phyloP scores from a whole-genome alignment of 2,329 filamentous ascomycete species.

The Amylocarpus encephaloides region DNA sequence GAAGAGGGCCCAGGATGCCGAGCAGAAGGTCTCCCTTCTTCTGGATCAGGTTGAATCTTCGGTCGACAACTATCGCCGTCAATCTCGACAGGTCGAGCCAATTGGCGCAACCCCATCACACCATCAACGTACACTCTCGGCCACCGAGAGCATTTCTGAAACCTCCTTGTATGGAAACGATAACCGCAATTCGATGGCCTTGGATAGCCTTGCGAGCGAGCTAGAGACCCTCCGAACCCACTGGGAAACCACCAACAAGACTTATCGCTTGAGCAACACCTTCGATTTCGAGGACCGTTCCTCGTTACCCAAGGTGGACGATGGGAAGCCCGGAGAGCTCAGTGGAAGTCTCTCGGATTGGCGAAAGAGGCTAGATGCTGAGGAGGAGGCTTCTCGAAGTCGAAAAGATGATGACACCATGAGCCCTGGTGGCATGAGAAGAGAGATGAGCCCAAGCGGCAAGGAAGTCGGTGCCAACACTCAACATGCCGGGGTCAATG shows the following conservation, averaged over 20 bases:
- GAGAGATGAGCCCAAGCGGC: slow-evolving; percentile 28
- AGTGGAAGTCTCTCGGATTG: slow-evolving; percentile 73
- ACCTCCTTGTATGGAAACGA: slow-evolving; percentile 43
- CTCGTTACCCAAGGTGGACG: slow-evolving; percentile 30
- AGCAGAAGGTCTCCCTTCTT: slow-evolving; percentile 86
- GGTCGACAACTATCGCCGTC: slow-evolving; percentile 89
- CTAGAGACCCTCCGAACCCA: slow-evolving; percentile 83
- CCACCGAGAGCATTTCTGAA: slow-evolving; percentile 54
- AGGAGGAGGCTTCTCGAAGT: slow-evolving; percentile 24
- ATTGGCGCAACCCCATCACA: slow-evolving; percentile 36
- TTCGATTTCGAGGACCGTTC: slow-evolving; percentile 63
- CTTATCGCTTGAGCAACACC: slow-evolving; percentile 81
- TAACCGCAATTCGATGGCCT: slow-evolving; percentile 60
- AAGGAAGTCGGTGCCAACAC: slow-evolving; percentile 15
- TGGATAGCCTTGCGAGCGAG: slow-evolving; percentile 88
- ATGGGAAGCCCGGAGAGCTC: slow-evolving; percentile 43
- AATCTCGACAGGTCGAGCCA: slow-evolving; percentile 53
- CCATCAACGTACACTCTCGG: slow-evolving; percentile 33
- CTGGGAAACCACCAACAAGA: slow-evolving; percentile 95
- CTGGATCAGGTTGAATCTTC: slow-evolving; percentile 91
- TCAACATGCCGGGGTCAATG: slow-evolving; percentile 1
- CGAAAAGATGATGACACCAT: slow-evolving; percentile 19
- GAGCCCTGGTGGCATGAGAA: slow-evolving; percentile 10
- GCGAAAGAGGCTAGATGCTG: slow-evolving; percentile 66
- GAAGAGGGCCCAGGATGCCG: slow-evolving; percentile 78